Base-by-base conservation (phyloP, 2,329 filamentous ascomycete genomes). In the Nemania sp. region DNA sequence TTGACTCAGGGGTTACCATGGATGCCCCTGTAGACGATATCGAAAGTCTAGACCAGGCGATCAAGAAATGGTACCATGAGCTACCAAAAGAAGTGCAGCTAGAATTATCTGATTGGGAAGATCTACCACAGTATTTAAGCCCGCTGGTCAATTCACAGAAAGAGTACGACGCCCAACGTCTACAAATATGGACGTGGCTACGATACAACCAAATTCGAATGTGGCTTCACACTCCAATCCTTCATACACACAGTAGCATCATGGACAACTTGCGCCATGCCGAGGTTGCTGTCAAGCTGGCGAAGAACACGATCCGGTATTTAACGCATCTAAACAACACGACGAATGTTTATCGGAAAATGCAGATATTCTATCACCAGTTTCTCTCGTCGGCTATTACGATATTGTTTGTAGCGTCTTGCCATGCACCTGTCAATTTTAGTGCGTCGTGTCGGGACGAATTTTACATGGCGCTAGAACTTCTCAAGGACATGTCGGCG, bases 171-270 rank as follows among this genome's bases (percentile, higher is more conserved):
- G 82, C 91, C 22, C 89, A 90, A 73, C 90, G 94, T 5, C 83
- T 97, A 13, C 91, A 92, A 68, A 90, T 98, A 54, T 89, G 96
- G 78, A 90, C 96, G 20, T 96, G 97, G 77, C 83, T 98, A 18
- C 89, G 94, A 45, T 88, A 93, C 49, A 98, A 97, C 74, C 94
- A 97, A 82, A 93, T 97, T 81, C 91, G 94, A 5, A 96, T 94
- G 66, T 89, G 93, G 77, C 92, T 98, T 29, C 94, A 97, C 78
- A 92, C 93, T 0, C 94, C 94, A 0, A 90, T 97, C 2, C 83
- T 98, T 8, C 93, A 97, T 78, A 95, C 92, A 20, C 89, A 93
- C 3, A 92, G 89, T 13, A 94, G 90, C 74, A 98, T 98, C 74
- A 88, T 92, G 81, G 88, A 91, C 65, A 91, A 97, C 76, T 86